phyloP scores from a whole-genome alignment of 306 rosid genomes.

The Pterocarpus macrocarpus region DNA sequence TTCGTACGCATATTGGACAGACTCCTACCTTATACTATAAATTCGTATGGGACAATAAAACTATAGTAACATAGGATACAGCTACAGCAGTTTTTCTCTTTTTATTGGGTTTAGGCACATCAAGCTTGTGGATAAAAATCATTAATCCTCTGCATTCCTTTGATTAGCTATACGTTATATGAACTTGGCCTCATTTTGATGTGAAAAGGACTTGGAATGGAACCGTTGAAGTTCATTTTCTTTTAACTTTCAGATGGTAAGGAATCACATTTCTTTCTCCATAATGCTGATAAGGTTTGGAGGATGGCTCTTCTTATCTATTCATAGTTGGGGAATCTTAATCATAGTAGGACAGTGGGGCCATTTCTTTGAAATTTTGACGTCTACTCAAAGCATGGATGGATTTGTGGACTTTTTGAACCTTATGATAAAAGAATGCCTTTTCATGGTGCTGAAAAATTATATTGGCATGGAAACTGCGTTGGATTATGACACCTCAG shows the following conservation, averaged over 20 bases:
- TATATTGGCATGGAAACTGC: neutral
- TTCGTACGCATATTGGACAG: neutral
- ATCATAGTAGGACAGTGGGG: constrained; percentile 49
- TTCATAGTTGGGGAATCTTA: constrained; percentile 51
- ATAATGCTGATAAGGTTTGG: constrained; percentile 39
- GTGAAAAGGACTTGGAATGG: constrained; percentile 33
- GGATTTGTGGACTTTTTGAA: constrained; percentile 35
- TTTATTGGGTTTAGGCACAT: neutral
- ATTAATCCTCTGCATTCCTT: neutral
- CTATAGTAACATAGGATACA: neutral
- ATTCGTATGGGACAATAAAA: too few species aligned
- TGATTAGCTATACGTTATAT: constrained; percentile 32
- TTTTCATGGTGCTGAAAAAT: neutral
- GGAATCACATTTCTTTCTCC: constrained; percentile 7
- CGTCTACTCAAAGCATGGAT: neutral
- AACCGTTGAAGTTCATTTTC: constrained; percentile 46
- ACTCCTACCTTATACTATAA: too few species aligned
- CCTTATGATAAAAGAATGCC: neutral
- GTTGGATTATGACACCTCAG: neutral
- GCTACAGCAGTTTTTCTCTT: neutral
- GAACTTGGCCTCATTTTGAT: neutral
- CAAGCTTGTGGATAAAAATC: neutral
- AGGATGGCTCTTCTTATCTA: constrained; percentile 32
- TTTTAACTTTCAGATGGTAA: neutral
- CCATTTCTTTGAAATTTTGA: constrained; percentile 51